Percentiles rank a stretch among this genome's conserved stretches.
Conservation (phyloP, 768 basidiomycete genomes). For the Dentipellis fragilis region DNA sequence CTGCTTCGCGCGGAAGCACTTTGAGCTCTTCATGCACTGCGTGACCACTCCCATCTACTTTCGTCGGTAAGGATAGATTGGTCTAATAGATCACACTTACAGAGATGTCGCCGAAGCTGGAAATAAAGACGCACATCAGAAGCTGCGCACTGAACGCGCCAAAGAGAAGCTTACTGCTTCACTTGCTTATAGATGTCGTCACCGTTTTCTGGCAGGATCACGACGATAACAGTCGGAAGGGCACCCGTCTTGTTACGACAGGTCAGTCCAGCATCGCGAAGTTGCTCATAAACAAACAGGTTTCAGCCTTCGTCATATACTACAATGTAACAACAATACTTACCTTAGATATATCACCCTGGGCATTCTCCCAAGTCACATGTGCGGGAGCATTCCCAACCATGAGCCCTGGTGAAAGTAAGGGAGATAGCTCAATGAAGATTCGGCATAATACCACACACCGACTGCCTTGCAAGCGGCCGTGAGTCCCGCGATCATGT, state of each 20-base stretch:
- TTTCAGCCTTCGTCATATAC: background rate
- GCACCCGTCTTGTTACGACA: constrained; percentile 29
- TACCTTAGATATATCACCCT: constrained; percentile 33
- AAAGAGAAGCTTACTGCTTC: constrained; percentile 50
- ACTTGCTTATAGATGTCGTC: constrained; percentile 73
- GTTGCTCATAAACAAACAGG: constrained; percentile 23
- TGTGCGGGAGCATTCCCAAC: constrained; percentile 36
- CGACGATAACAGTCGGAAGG: constrained; percentile 51
- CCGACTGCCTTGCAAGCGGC: constrained; percentile 36
- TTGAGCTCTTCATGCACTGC: constrained; percentile 62
- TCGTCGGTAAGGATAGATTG: constrained; percentile 1
- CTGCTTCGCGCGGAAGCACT: constrained; percentile 55
- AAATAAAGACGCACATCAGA: constrained; percentile 1
- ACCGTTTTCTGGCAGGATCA: constrained; percentile 62
- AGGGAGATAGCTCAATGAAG: background rate
- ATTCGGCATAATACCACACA: too few species aligned
- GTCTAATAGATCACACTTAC: constrained; percentile 22
- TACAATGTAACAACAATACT: background rate
- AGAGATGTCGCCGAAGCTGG: constrained; percentile 65
- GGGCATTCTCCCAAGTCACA: constrained; percentile 47
- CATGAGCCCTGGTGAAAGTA: constrained; percentile 38
- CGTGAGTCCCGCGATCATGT: constrained; percentile 46
- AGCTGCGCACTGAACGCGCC: background rate
- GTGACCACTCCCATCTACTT: constrained; percentile 63
- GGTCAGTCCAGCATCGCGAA: constrained; percentile 39